phyloP scores from a whole-genome alignment of 1,284 basidiomycete species.

The Porphyrellus sp. region DNA sequence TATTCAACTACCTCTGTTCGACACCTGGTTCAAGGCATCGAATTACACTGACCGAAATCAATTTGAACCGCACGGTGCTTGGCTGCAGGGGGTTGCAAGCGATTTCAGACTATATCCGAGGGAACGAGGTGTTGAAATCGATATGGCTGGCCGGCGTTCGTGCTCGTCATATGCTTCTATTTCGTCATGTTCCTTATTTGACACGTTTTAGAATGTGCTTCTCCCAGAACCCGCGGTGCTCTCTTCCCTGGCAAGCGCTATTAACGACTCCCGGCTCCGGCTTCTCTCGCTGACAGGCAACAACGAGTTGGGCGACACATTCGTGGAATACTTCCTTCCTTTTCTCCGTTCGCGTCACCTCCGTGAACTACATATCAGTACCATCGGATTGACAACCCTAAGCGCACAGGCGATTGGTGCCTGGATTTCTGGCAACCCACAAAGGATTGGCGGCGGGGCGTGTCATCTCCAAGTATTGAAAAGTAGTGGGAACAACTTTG shows the following conservation, averaged over 20 bases:
- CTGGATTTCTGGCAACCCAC: constrained; percentile 25
- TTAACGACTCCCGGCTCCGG: constrained; percentile 29
- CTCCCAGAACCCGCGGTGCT: constrained; percentile 24
- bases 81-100: constrained; percentile 53
- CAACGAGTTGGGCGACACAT: constrained; percentile 25
- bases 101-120: constrained; percentile 50
- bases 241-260: constrained; percentile 28
- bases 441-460: constrained; percentile 8
- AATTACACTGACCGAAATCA: constrained; percentile 47
- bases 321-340: constrained; percentile 30
- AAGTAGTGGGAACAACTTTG: constrained; percentile 57
- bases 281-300: constrained; percentile 31
- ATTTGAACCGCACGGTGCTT: constrained; percentile 53
- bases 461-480: constrained; percentile 52
- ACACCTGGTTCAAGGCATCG: constrained; percentile 44
- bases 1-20: constrained; percentile 58
- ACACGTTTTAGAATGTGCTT: constrained; percentile 28
- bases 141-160: constrained; percentile 59
- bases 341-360: constrained; percentile 30
- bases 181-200: neutral
- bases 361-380: constrained; percentile 31
- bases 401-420: constrained; percentile 27
- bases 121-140: constrained; percentile 44
- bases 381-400: constrained; percentile 29
- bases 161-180: constrained; percentile 10